Evolutionary conservation across 2,329 filamentous ascomycete genomes (phyloP).

Genomic region (Hymenoscyphus fraxineus): DNA sequence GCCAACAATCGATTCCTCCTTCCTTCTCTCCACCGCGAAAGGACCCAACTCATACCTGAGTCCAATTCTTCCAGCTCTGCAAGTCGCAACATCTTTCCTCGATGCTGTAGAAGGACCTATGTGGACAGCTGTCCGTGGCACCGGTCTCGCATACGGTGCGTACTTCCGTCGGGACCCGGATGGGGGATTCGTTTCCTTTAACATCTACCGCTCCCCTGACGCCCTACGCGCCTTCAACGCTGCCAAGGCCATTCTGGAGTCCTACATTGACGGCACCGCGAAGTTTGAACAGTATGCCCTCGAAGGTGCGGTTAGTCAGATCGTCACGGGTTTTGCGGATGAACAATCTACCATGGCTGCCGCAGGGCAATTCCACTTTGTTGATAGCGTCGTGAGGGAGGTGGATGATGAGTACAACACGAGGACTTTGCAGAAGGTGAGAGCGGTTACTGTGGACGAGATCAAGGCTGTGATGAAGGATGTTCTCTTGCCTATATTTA

Average conservation of each 20-base stretch:
- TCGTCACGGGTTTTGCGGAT: constrained; percentile 82
- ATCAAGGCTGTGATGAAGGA: constrained; percentile 71
- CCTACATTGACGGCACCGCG: constrained; percentile 67
- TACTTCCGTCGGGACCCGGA: constrained; percentile 75
- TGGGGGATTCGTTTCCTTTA: constrained; percentile 76
- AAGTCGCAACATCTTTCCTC: constrained; percentile 87
- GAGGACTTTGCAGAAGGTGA: constrained; percentile 71
- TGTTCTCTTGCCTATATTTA: constrained; percentile 75
- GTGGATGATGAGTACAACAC: constrained; percentile 75
- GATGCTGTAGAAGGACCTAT: constrained; percentile 91
- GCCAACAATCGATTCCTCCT: constrained; percentile 89
- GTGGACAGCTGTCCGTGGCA: constrained; percentile 89
- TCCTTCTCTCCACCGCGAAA: constrained; percentile 69
- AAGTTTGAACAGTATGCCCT: constrained; percentile 67
- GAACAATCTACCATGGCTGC: constrained; percentile 81
- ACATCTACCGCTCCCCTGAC: constrained; percentile 86
- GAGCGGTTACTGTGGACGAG: constrained; percentile 70
- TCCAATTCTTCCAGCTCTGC: constrained; percentile 73
- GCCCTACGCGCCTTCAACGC: constrained; percentile 80
- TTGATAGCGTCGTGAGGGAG: constrained; percentile 73
- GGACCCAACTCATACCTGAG: constrained; percentile 75
- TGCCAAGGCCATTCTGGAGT: constrained; percentile 68
- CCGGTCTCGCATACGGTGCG: constrained; percentile 87
- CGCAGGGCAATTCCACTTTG: constrained; percentile 80
- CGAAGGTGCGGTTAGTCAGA: constrained; percentile 84